Percentiles rank a stretch among this genome's conserved stretches.
phyloP scores from a whole-genome alignment of 1,139 yeast species.

The Pichia sp. region DNA sequence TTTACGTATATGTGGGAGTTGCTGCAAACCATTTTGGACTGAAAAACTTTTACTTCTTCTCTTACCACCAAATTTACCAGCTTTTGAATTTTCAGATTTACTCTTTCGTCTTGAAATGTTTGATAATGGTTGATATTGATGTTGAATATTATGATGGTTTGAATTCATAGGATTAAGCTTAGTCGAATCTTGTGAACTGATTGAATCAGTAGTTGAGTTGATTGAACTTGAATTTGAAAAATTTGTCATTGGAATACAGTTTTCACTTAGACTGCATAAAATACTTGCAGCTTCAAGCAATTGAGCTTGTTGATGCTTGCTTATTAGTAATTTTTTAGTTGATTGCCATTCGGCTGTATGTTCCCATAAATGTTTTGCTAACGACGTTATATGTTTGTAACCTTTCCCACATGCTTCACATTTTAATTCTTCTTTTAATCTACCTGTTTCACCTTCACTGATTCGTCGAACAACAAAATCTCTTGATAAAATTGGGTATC shows the following conservation, averaged over 20 bases:
- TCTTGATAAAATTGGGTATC: constrained; percentile 43
- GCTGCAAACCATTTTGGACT: background rate
- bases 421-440: constrained; percentile 73
- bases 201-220: background rate
- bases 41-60: constrained; percentile 12
- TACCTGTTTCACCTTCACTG: constrained; percentile 80
- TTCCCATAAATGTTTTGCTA: constrained; percentile 76
- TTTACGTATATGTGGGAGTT: background rate
- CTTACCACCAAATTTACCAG: constrained; percentile 15
- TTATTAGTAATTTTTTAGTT: constrained; percentile 68
- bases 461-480: constrained; percentile 77
- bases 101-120: constrained; percentile 9
- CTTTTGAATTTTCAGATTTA: constrained; percentile 10
- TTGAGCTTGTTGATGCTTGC: constrained; percentile 91
- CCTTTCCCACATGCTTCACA: constrained; percentile 92
- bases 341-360: constrained; percentile 92
- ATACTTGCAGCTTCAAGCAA: constrained; percentile 83
- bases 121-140: constrained; percentile 4
- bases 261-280: constrained; percentile 72
- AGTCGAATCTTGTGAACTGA: background rate
- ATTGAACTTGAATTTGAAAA: background rate
- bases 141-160: background rate
- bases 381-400: constrained; percentile 75
- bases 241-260: constrained; percentile 6
- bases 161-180: background rate